Conservation (phyloP, 345 rosid genomes). For the Lepidium aucheri region DNA sequence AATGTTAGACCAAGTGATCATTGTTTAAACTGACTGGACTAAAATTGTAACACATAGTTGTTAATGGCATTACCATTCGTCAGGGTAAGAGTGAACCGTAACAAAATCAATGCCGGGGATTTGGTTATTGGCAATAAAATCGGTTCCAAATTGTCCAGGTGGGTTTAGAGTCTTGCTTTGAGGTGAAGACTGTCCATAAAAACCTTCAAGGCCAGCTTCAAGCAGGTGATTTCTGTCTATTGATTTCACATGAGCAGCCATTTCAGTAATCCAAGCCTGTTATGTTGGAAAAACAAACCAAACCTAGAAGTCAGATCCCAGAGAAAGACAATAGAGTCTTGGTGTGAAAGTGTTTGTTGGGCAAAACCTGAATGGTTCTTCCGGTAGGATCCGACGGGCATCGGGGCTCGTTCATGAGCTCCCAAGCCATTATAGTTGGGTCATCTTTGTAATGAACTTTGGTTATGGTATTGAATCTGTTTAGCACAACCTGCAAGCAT, state of each 20-base stretch:
- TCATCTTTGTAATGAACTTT: conserved; percentile 81
- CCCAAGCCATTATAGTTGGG: conserved; percentile 98
- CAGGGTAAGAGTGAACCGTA: conserved; percentile 83
- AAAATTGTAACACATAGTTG: not conserved
- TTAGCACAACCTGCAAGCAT: conserved; percentile 52
- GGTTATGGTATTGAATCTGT: conserved; percentile 60
- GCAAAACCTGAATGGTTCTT: conserved; percentile 68
- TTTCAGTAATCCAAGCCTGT: conserved; percentile 82
- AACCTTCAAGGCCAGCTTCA: conserved; percentile 85
- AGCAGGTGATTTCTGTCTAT: conserved; percentile 72
- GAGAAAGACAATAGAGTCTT: not conserved
- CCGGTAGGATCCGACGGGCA: conserved; percentile 83
- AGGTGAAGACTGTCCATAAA: conserved; percentile 72
- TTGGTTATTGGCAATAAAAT: conserved; percentile 73
- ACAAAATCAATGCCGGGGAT: conserved; percentile 77
- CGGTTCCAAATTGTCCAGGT: conserved; percentile 62
- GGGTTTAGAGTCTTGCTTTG: conserved; percentile 65
- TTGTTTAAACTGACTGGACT: not conserved
- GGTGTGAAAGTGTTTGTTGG: not conserved
- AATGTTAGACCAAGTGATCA: not conserved
- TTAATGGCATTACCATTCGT: conserved; percentile 61
- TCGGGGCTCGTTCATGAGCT: conserved; percentile 98
- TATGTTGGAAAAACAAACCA: not conserved
- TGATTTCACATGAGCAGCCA: conserved; percentile 77
- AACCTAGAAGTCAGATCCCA: not conserved